phyloP scores from a whole-genome alignment of 345 rosid genomes.

The Chamaenerion angustifolium region DNA sequence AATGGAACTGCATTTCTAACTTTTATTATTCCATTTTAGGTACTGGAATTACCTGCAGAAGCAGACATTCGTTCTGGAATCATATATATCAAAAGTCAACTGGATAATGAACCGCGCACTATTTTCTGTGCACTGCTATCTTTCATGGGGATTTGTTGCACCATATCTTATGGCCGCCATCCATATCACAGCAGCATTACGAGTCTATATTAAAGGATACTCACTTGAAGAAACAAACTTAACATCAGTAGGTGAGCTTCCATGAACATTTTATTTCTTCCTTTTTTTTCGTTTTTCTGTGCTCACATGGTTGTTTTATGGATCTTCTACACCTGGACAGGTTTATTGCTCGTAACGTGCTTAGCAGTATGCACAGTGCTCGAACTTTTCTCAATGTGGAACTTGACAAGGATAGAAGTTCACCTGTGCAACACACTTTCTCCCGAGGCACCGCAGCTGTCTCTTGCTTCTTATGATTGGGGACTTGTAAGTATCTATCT shows the following conservation, averaged over 20 bases:
- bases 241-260: conserved; percentile 54
- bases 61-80: conserved; percentile 97
- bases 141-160: conserved; percentile 93
- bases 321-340: conserved; percentile 25
- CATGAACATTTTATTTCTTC: no score
- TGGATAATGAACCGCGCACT: conserved; percentile 91
- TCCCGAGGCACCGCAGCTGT: conserved; percentile 79
- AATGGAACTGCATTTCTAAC: not conserved
- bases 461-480: conserved; percentile 91
- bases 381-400: conserved; percentile 96
- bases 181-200: conserved; percentile 69
- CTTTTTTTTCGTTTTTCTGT: no score
- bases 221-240: conserved; percentile 41
- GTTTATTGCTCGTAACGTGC: conserved; percentile 57
- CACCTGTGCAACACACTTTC: conserved; percentile 82
- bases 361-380: conserved; percentile 52
- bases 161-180: conserved; percentile 72
- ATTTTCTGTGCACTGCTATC: conserved; percentile 70
- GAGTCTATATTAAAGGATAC: conserved; percentile 54
- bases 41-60: conserved; percentile 99
- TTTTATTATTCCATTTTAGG: conserved; percentile 22
- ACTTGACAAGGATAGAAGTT: conserved; percentile 92
- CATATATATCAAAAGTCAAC: conserved; percentile 67
- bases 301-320: no score
- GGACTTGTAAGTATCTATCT: conserved; percentile 59